Evolutionary conservation across 2,329 filamentous ascomycete genomes (phyloP).

Genomic region (Fusarium transvaalense): DNA sequence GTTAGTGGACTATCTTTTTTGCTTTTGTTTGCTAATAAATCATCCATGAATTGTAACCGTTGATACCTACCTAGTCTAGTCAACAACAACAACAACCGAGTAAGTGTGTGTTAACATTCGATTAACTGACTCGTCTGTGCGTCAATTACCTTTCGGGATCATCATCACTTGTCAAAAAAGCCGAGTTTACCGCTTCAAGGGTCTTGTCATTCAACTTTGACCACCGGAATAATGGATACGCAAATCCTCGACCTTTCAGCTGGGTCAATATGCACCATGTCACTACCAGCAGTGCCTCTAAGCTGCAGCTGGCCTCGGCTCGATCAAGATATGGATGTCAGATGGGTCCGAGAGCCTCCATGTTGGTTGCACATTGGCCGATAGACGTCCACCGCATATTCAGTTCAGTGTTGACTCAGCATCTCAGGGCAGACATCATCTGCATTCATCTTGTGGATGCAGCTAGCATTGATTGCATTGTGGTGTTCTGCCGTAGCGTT

Average conservation of each 20-base stretch:
- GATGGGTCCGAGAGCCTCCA: no score
- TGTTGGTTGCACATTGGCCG: no score
- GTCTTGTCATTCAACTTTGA: slow-evolving; percentile 14
- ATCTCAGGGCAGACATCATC: no score
- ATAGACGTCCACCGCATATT: no score
- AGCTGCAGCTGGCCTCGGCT: slow-evolving; percentile 38
- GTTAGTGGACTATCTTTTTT: slow-evolving; percentile 6
- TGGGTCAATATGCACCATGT: slow-evolving; percentile 39
- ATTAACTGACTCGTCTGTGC: slow-evolving; percentile 31
- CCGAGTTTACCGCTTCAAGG: slow-evolving; percentile 20
- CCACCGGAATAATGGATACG: slow-evolving; percentile 12
- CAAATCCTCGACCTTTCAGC: slow-evolving; percentile 41
- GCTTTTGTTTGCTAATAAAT: slow-evolving; percentile 20
- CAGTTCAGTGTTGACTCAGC: no score
- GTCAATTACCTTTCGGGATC: background rate
- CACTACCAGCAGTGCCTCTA: slow-evolving; percentile 22
- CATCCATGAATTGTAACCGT: slow-evolving; percentile 18
- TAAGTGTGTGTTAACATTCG: background rate
- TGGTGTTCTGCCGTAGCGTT: slow-evolving; percentile 17
- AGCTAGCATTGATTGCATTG: no score
- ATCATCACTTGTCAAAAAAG: slow-evolving; percentile 4
- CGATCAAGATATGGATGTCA: slow-evolving; percentile 29
- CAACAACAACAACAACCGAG: no score
- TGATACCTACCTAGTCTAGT: no score
- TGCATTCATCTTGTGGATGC: no score